Percentiles rank a stretch among this genome's conserved stretches.
phyloP scores from a whole-genome alignment of 306 rosid genomes.

The Hippophae tibetana region DNA sequence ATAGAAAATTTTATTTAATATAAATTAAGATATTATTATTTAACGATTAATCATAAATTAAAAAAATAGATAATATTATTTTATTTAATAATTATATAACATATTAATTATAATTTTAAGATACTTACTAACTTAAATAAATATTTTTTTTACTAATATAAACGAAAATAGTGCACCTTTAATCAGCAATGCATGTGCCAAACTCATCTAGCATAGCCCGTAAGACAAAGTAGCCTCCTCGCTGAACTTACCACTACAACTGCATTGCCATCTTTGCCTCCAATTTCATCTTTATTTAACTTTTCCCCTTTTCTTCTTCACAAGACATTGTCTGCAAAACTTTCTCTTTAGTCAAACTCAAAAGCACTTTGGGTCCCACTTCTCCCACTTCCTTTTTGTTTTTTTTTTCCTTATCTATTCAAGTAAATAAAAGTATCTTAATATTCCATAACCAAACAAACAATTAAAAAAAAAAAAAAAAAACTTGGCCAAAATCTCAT shows the following conservation, averaged over 20 bases:
- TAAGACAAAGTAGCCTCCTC: constrained; percentile 32
- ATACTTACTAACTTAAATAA: too few species aligned
- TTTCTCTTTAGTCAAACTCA: constrained; percentile 78
- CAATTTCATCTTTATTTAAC: constrained; percentile 1
- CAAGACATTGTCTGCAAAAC: constrained; percentile 26
- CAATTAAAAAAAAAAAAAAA: constrained; percentile 6
- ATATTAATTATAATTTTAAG: too few species aligned
- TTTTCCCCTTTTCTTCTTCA: not conserved
- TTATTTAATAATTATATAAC: too few species aligned
- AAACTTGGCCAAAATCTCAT: constrained; percentile 18
- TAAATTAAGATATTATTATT: too few species aligned
- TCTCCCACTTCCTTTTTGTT: not conserved
- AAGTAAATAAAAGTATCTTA: not conserved
- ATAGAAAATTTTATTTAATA: too few species aligned
- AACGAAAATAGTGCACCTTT: too few species aligned
- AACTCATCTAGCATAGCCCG: constrained; percentile 14
- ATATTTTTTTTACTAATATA: too few species aligned
- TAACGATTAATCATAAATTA: too few species aligned
- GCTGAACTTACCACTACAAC: constrained; percentile 16
- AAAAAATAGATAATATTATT: too few species aligned
- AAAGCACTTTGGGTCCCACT: constrained; percentile 52
- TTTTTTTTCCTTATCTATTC: constrained; percentile 26
- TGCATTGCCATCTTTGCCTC: constrained; percentile 26
- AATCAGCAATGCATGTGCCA: constrained; percentile 6
- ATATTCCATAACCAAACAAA: constrained; percentile 6